These are phyloP conservation scores for Umbelopsis ramanniana DNA, from an alignment of 192 early-diverging fungal species.

Conservation along the genomic window DNA sequence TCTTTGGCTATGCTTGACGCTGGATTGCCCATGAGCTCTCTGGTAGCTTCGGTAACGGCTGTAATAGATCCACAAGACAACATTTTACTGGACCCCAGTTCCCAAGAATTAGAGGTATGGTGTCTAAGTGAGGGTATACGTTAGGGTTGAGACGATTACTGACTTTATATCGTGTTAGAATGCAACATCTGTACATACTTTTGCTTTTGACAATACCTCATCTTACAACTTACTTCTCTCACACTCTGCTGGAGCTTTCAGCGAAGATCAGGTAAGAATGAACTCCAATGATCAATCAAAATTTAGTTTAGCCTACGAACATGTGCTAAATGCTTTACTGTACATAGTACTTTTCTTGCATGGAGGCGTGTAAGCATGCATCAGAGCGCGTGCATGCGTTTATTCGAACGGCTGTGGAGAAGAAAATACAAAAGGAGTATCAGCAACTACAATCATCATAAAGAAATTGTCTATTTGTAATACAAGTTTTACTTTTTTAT, in stretches of 20 bases:
- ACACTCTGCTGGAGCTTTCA: constrained; percentile 78
- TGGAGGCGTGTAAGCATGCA: constrained; percentile 42
- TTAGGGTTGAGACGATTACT: neutral
- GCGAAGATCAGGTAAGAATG: constrained; percentile 59
- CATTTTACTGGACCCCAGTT: constrained; percentile 80
- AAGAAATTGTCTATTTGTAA: neutral
- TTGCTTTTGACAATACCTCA: constrained; percentile 75
- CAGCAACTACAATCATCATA: constrained; percentile 46
- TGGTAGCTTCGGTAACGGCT: constrained; percentile 73
- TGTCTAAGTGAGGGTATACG: neutral
- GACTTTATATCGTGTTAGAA: constrained; percentile 33
- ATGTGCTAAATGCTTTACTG: neutral
- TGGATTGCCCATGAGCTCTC: constrained; percentile 77
- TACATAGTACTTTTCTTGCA: constrained; percentile 44
- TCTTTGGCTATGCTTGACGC: constrained; percentile 89
- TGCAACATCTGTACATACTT: constrained; percentile 78
- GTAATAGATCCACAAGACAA: constrained; percentile 61
- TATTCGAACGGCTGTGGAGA: constrained; percentile 66
- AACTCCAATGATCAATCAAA: neutral
- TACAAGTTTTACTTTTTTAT: neutral
- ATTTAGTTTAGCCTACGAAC: neutral
- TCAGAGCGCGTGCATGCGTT: constrained; percentile 62
- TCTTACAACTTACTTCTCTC: constrained; percentile 54
- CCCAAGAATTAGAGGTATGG: constrained; percentile 68
- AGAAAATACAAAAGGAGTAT: constrained; percentile 59